Conservation (phyloP, 1,284 basidiomycete species). For the Ustilago shanxiensis region DNA sequence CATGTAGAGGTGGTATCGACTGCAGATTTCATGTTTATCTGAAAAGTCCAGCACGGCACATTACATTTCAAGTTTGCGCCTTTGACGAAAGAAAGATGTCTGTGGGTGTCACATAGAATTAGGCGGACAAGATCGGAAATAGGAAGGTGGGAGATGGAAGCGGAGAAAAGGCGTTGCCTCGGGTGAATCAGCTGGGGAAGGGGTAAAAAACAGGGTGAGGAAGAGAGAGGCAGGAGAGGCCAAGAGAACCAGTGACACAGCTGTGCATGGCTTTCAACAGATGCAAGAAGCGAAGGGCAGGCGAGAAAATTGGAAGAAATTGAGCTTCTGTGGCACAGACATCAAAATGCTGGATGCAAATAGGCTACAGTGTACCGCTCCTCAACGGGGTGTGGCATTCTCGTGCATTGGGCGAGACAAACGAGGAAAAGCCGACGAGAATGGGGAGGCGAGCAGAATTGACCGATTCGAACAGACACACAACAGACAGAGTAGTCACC, state of each 20-base stretch:
- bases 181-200: constrained; percentile 16
- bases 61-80: neutral
- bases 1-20: neutral
- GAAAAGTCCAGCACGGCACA: neutral
- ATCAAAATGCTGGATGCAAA: neutral
- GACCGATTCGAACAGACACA: constrained; percentile 6
- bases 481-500: no score
- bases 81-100: neutral
- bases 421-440: neutral
- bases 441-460: neutral
- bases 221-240: neutral
- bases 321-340: neutral
- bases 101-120: neutral
- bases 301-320: constrained; percentile 15
- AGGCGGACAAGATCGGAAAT: constrained; percentile 33
- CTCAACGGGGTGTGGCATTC: neutral
- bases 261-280: neutral
- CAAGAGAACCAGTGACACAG: neutral
- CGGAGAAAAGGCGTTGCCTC: neutral
- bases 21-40: no score
- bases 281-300: neutral
- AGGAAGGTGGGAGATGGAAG: neutral
- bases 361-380: neutral
- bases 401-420: neutral
- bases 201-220: no score